Percentiles rank a stretch among this genome's conserved stretches.
These are phyloP conservation scores for Austropuccinia psidii DNA, from an alignment of 1,284 basidiomycete genomes.

Conservation along the genomic window DNA sequence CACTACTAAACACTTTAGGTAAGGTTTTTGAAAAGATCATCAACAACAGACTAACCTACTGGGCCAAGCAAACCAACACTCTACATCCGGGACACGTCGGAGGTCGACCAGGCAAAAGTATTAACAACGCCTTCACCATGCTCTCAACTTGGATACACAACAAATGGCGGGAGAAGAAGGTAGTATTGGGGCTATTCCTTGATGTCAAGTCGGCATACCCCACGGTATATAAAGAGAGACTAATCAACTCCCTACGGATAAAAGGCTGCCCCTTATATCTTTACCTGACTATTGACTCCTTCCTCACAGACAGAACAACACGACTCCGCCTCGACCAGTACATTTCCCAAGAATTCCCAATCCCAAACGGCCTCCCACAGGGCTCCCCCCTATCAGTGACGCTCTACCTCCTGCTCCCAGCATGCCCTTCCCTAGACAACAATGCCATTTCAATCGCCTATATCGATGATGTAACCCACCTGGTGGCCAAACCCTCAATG, in stretches of 20 bases:
- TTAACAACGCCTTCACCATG: neutral
- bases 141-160: neutral
- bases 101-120: neutral
- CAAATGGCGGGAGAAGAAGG: neutral
- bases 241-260: neutral
- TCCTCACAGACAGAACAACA: neutral
- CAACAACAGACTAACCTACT: neutral
- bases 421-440: neutral
- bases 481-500: neutral
- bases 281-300: neutral
- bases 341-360: neutral
- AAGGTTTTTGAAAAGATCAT: slow-evolving; percentile 25
- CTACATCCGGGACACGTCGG: neutral
- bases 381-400: neutral
- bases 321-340: neutral
- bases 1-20: neutral
- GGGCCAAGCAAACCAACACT: neutral
- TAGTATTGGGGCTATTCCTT: neutral
- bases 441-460: slow-evolving; percentile 3
- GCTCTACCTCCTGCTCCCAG: neutral
- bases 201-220: slow-evolving; percentile 21
- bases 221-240: neutral
- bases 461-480: slow-evolving; percentile 17
- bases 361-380: slow-evolving; percentile 5
- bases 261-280: neutral